These are phyloP conservation scores for Tolypocladium tropicale DNA, from an alignment of 2,329 filamentous ascomycete species.

Conservation along the genomic window DNA sequence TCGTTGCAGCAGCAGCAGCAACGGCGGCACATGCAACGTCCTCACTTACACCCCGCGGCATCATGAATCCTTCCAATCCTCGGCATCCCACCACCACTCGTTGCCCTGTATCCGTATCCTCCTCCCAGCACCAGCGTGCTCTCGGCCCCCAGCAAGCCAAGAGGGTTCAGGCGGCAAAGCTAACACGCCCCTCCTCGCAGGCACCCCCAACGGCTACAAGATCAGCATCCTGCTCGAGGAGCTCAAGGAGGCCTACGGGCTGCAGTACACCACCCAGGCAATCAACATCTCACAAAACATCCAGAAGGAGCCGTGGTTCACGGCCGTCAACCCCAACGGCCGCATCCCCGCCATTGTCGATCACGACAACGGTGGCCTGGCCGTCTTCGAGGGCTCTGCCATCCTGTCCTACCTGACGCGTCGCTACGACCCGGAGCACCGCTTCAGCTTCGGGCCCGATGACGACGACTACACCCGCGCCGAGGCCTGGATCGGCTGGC, in stretches of 20 bases:
- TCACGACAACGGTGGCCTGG: conserved; percentile 49
- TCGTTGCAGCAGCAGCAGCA: neutral
- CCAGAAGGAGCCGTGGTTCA: conserved; percentile 60
- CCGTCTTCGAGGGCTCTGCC: conserved; percentile 64
- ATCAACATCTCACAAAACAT: conserved; percentile 52
- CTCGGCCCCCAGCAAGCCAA: neutral
- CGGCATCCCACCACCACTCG: neutral
- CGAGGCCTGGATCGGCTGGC: conserved; percentile 51
- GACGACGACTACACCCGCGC: conserved; percentile 23
- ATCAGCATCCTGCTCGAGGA: conserved; percentile 54
- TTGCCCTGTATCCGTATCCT: neutral
- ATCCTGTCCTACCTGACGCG: conserved; percentile 66
- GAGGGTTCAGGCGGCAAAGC: neutral
- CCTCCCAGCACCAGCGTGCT: neutral
- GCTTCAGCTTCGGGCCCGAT: conserved; percentile 27
- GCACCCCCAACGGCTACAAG: conserved; percentile 46
- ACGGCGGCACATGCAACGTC: neutral
- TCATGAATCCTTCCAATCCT: neutral
- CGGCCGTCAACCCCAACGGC: conserved; percentile 51
- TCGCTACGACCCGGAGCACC: conserved; percentile 55
- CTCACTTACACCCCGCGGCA: neutral
- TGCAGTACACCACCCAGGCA: conserved; percentile 46
- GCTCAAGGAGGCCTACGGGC: conserved; percentile 53
- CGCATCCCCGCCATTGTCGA: conserved; percentile 57
- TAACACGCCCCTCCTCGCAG: conserved; percentile 10